Evolutionary conservation across 2,329 filamentous ascomycete genomes (phyloP).

Genomic region (Chrysoporthe austroafricana): DNA sequence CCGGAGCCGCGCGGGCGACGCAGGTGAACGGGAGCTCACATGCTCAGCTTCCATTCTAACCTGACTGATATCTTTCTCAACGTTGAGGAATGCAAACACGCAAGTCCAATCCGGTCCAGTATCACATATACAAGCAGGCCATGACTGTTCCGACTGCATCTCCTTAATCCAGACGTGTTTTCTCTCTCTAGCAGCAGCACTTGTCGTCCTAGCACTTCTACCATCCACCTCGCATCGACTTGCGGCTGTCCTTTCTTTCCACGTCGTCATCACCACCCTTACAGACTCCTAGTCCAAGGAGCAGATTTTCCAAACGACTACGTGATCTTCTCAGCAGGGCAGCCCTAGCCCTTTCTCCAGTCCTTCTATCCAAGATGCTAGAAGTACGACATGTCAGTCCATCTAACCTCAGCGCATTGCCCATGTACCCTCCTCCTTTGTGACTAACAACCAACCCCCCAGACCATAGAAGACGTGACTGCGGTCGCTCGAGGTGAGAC

Average conservation of each 20-base stretch:
- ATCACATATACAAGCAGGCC: neutral
- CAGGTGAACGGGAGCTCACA: slow-evolving; percentile 12
- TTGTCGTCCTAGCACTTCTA: neutral
- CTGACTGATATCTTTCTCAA: neutral
- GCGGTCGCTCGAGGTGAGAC: slow-evolving; percentile 63
- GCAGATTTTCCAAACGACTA: neutral
- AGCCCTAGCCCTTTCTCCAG: slow-evolving; percentile 15
- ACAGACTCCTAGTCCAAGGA: slow-evolving; percentile 1
- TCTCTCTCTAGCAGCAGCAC: neutral
- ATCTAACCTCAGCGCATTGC: neutral
- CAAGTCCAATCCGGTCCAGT: neutral
- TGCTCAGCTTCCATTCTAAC: slow-evolving; percentile 9
- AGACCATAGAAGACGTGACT: slow-evolving; percentile 62
- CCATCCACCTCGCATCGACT: neutral
- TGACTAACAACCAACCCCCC: slow-evolving; percentile 15
- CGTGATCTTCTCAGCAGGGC: neutral
- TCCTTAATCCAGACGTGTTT: neutral
- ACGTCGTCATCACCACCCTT: slow-evolving; percentile 1
- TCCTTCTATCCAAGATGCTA: slow-evolving; percentile 28
- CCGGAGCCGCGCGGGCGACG: neutral
- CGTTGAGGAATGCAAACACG: neutral
- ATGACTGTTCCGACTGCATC: neutral
- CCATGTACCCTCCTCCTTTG: neutral
- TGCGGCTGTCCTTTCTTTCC: slow-evolving; percentile 1
- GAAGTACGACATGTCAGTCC: slow-evolving; percentile 33